These are phyloP conservation scores for Linderniella brevidens DNA, from an alignment of 257 asterid species.

Conservation along the genomic window DNA sequence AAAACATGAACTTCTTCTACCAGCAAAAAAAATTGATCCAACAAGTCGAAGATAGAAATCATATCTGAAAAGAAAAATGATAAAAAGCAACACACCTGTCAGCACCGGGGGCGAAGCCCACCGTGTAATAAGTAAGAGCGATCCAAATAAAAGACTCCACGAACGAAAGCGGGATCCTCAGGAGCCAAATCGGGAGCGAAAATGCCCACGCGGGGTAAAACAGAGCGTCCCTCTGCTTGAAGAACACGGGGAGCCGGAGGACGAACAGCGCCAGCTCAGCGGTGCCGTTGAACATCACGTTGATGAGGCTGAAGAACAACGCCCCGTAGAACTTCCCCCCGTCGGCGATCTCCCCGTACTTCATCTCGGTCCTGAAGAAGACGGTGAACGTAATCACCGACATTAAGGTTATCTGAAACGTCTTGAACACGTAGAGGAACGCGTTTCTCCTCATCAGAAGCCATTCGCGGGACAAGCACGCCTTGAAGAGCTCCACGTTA, in stretches of 20 bases:
- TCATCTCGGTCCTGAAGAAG: constrained; percentile 82
- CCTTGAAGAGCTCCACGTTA: constrained; percentile 60
- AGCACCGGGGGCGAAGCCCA: constrained; percentile 82
- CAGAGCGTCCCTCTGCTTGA: constrained; percentile 71
- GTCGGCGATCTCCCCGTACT: constrained; percentile 39
- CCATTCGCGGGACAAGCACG: constrained; percentile 79
- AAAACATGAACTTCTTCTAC: no score
- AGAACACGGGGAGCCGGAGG: constrained; percentile 77
- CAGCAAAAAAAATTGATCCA: no score
- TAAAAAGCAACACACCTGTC: constrained; percentile 57
- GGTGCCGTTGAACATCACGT: constrained; percentile 86
- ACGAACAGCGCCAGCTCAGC: constrained; percentile 71
- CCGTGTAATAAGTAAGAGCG: constrained; percentile 74
- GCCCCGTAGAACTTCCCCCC: constrained; percentile 83
- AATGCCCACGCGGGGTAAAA: constrained; percentile 98
- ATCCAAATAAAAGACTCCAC: constrained; percentile 84
- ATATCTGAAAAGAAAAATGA: no score
- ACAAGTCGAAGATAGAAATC: no score
- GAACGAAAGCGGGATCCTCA: constrained; percentile 65
- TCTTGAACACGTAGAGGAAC: constrained; percentile 72
- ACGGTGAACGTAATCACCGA: constrained; percentile 76
- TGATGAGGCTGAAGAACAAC: constrained; percentile 60
- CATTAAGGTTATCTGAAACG: constrained; percentile 78
- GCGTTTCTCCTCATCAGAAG: constrained; percentile 72
- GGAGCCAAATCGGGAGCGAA: constrained; percentile 81